phyloP scores from a whole-genome alignment of 306 rosid species.

The Cucumis sativus region Cucumber_9930_V3 NC_026657.2:39146501-39147000 shows the following conservation, averaged over 20 bases:
- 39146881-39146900: slow-evolving; percentile 41
- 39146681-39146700: slow-evolving; percentile 51
- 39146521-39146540: slow-evolving; percentile 27
- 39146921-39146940: slow-evolving; percentile 32
- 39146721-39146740: slow-evolving; percentile 43
- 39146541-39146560: slow-evolving; percentile 16
- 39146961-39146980: slow-evolving; percentile 5
- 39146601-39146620: slow-evolving; percentile 47
- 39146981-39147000: background rate
- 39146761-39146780: slow-evolving; percentile 50
- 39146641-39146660: slow-evolving; percentile 61
- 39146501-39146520: slow-evolving; percentile 43
- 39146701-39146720: slow-evolving; percentile 68
- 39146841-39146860: slow-evolving; percentile 43
- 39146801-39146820: slow-evolving; percentile 73
- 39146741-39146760: slow-evolving; percentile 47
- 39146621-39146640: slow-evolving; percentile 70
- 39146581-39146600: slow-evolving; percentile 45
- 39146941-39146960: slow-evolving; percentile 26
- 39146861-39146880: slow-evolving; percentile 39
- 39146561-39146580: slow-evolving; percentile 10
- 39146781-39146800: slow-evolving; percentile 51
- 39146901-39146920: slow-evolving; percentile 30
- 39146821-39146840: slow-evolving; percentile 69
- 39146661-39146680: slow-evolving; percentile 81